These are phyloP conservation scores for Stagonosporopsis vannaccii DNA, from an alignment of 2,329 filamentous ascomycete species.

Conservation along the genomic window DNA sequence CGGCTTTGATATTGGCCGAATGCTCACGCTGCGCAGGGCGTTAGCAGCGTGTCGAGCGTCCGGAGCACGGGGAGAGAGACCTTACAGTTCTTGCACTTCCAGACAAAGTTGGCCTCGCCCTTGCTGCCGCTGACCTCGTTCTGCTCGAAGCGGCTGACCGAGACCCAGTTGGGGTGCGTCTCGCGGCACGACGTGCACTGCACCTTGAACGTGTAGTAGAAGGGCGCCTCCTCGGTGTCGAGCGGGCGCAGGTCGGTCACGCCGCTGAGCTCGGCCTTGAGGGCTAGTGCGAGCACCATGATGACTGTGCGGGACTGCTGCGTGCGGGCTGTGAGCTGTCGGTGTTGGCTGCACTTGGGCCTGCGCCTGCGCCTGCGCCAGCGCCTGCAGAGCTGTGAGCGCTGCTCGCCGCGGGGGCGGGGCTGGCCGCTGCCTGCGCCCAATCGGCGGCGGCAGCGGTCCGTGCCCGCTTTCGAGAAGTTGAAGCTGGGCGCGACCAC, in stretches of 20 bases:
- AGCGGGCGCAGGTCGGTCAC: constrained; percentile 88
- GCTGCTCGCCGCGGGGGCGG: constrained; percentile 10
- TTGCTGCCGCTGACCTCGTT: constrained; percentile 92
- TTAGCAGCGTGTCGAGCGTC: constrained; percentile 14
- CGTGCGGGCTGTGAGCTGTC: neutral
- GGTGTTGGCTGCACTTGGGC: neutral
- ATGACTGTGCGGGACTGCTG: neutral
- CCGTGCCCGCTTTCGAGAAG: constrained; percentile 10
- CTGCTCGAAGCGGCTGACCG: constrained; percentile 85
- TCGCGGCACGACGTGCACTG: constrained; percentile 98
- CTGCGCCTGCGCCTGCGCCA: neutral
- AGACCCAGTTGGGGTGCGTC: constrained; percentile 84
- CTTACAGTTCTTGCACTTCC: constrained; percentile 98
- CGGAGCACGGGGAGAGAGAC: constrained; percentile 56
- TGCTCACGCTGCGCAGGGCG: constrained; percentile 70
- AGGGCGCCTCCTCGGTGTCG: constrained; percentile 81
- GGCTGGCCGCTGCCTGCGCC: neutral
- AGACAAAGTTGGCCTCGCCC: constrained; percentile 99
- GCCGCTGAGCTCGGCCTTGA: constrained; percentile 56
- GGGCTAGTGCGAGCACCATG: constrained; percentile 49
- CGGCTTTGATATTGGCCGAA: constrained; percentile 80
- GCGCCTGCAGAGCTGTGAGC: neutral
- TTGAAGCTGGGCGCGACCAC: constrained; percentile 21
- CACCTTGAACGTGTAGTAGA: constrained; percentile 97
- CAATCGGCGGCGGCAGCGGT: constrained; percentile 6